Percentiles rank a stretch among this genome's conserved stretches.
Evolutionary conservation across 306 rosid species (phyloP).

Genomic region (Malus sylvestris): DNA sequence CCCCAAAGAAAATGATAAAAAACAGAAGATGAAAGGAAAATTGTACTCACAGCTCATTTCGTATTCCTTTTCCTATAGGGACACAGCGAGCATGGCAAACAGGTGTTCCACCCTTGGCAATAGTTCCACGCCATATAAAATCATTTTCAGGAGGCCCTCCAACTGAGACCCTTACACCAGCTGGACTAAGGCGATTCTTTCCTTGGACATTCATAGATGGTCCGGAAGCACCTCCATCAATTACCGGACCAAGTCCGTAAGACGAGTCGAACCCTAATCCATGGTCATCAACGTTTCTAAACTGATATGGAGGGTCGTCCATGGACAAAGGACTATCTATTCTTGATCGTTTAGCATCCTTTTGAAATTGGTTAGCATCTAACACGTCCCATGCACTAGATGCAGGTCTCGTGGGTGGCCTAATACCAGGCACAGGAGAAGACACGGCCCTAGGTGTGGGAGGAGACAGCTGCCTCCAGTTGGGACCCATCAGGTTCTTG

Average conservation of each 20-base stretch:
- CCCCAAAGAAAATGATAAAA: not conserved
- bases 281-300: conserved; percentile 50
- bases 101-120: conserved; percentile 98
- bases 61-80: conserved; percentile 80
- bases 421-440: conserved; percentile 55
- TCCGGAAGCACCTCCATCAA: conserved; percentile 39
- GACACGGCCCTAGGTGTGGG: conserved; percentile 64
- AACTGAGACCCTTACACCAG: conserved; percentile 36
- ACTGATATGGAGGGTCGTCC: conserved; percentile 53
- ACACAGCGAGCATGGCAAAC: conserved; percentile 94
- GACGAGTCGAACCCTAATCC: conserved; percentile 48
- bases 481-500: conserved; percentile 59
- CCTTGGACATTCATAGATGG: conserved; percentile 44
- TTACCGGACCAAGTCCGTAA: conserved; percentile 41
- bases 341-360: conserved; percentile 76
- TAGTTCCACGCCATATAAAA: conserved; percentile 85
- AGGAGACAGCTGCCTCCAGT: conserved; percentile 82
- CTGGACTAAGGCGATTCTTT: conserved; percentile 52
- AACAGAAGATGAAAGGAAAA: conserved; percentile 3
- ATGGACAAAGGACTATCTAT: conserved; percentile 49
- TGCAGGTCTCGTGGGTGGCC: conserved; percentile 52
- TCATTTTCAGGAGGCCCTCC: conserved; percentile 62
- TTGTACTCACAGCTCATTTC: conserved; percentile 82
- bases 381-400: conserved; percentile 73
- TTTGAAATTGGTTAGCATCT: conserved; percentile 65